Percentiles rank a stretch among this genome's conserved stretches.
Conservation (phyloP, 768 basidiomycete genomes). For the Kwoniella botswanensis region DNA sequence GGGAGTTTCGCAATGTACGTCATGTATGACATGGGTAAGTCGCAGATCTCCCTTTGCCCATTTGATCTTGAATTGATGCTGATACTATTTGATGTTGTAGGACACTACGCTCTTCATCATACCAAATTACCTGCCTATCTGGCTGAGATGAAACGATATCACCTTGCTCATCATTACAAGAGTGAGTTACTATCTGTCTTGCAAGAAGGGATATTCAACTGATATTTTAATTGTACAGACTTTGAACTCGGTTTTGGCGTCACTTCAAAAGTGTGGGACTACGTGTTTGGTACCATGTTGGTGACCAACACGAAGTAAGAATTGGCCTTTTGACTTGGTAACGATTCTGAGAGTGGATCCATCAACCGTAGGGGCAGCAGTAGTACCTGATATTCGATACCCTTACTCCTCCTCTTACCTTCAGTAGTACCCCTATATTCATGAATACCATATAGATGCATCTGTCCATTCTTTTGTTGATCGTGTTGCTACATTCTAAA, state of each 20-base stretch:
- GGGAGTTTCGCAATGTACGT: constrained; percentile 68
- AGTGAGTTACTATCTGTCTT: constrained; percentile 57
- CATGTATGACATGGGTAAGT: constrained; percentile 54
- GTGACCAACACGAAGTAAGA: constrained; percentile 48
- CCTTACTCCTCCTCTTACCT: no score
- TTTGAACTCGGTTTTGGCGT: constrained; percentile 97
- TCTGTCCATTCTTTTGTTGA: no score
- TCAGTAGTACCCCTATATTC: no score
- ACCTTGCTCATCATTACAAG: constrained; percentile 97
- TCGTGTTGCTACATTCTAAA: no score
- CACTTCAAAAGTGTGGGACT: constrained; percentile 90
- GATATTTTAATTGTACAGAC: constrained; percentile 57
- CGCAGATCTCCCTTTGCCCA: neutral
- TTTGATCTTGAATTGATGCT: constrained; percentile 2
- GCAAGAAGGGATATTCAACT: constrained; percentile 20
- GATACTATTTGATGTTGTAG: constrained; percentile 66
- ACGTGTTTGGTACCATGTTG: constrained; percentile 77
- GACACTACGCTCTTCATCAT: constrained; percentile 94
- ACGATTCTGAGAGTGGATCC: no score
- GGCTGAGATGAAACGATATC: constrained; percentile 93
- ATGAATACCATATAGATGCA: no score
- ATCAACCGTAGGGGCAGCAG: no score
- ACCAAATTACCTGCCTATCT: constrained; percentile 83
- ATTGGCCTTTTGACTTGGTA: no score
- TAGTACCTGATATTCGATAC: no score